Percentiles rank a stretch among this genome's conserved stretches.
Conservation (phyloP, 768 basidiomycete species). For the Mycena capillaripes region DNA sequence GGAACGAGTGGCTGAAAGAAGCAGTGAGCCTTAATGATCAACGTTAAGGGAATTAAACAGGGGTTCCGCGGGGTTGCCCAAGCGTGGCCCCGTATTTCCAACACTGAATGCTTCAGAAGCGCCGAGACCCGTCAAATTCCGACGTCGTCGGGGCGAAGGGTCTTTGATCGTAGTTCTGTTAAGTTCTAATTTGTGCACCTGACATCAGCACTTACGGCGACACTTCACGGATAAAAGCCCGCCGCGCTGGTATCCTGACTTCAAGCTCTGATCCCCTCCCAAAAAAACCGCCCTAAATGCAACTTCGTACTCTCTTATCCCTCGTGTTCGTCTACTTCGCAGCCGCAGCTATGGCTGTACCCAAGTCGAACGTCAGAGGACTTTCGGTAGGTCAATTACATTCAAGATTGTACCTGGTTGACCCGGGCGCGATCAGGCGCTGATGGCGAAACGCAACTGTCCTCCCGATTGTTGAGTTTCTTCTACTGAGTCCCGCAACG, state of each 20-base stretch:
- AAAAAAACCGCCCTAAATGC: neutral
- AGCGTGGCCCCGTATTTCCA: neutral
- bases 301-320: constrained; percentile 12
- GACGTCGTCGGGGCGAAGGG: constrained; percentile 4
- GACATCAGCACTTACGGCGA: constrained; percentile 1
- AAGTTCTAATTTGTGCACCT: neutral
- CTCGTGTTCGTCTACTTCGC: constrained; percentile 5
- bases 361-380: neutral
- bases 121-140: neutral
- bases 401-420: neutral
- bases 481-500: neutral
- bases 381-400: neutral
- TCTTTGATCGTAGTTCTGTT: neutral
- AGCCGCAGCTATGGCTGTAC: constrained; percentile 6
- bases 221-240: constrained; percentile 1
- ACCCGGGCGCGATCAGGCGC: neutral
- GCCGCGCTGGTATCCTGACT: neutral
- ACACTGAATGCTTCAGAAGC: neutral
- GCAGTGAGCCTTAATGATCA: too few species aligned
- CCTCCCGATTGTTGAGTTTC: too few species aligned
- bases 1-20: too few species aligned
- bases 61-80: too few species aligned
- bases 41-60: too few species aligned
- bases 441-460: neutral
- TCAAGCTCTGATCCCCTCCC: neutral